phyloP scores from a whole-genome alignment of 257 asterid species.

The Cinchona pubescens region DNA sequence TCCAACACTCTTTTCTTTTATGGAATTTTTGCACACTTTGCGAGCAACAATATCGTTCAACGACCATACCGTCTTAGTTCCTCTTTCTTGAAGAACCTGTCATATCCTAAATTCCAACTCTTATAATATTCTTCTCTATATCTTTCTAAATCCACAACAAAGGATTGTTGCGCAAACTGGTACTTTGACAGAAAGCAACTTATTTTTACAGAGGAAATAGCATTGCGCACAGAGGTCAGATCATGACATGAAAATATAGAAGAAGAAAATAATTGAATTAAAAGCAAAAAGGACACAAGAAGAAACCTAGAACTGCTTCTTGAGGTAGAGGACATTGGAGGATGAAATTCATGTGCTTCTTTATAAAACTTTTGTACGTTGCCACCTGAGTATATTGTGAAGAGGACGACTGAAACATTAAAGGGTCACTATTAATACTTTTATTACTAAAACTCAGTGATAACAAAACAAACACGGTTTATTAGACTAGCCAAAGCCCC shows the following conservation, averaged over 20 bases:
- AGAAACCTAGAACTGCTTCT: slow-evolving; percentile 53
- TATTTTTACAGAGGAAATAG: neutral
- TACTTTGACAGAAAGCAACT: no score
- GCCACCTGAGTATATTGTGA: slow-evolving; percentile 53
- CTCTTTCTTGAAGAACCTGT: no score
- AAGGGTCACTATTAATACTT: neutral
- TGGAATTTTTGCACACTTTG: no score
- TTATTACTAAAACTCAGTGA: neutral
- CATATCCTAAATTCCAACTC: no score
- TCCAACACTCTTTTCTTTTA: no score
- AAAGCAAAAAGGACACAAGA: neutral
- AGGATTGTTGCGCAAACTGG: no score
- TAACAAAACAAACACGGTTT: neutral
- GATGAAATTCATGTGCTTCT: slow-evolving; percentile 64
- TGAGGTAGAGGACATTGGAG: slow-evolving; percentile 37
- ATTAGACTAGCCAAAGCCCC: slow-evolving; percentile 13
- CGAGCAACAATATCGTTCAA: no score
- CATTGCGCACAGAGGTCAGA: neutral
- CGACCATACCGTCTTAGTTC: no score
- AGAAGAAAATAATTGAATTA: neutral
- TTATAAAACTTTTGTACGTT: slow-evolving; percentile 83
- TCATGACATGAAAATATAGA: neutral
- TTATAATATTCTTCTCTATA: no score
- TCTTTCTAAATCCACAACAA: no score
- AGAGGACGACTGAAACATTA: neutral